phyloP scores from a whole-genome alignment of 768 basidiomycete species.

The Tulasnella sp. region DNA sequence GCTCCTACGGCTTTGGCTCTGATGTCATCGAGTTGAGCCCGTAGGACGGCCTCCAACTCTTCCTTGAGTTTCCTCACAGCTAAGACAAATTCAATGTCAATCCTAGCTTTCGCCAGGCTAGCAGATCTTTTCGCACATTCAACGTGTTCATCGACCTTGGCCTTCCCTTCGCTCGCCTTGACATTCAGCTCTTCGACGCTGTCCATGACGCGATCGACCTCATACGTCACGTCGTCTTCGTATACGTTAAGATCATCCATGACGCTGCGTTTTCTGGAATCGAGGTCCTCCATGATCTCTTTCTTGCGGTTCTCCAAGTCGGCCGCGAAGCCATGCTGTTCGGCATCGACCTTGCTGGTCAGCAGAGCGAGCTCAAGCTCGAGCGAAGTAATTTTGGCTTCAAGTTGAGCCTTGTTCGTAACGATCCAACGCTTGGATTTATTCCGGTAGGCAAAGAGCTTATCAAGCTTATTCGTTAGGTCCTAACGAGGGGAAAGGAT shows the following conservation, averaged over 20 bases:
- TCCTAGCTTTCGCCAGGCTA: constrained; percentile 11
- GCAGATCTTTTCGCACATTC: constrained; percentile 11
- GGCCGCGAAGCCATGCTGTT: not conserved
- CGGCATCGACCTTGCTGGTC: not conserved
- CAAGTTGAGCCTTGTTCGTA: constrained; percentile 14
- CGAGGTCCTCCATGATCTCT: not conserved
- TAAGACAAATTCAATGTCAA: constrained; percentile 5
- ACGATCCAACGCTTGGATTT: constrained; percentile 6
- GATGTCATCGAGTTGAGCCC: not conserved
- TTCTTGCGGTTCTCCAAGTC: not conserved
- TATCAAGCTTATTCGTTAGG: not conserved
- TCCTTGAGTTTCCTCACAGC: not conserved
- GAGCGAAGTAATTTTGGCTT: not conserved
- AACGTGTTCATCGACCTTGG: not conserved
- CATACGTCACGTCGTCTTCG: constrained; percentile 11
- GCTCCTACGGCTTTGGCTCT: not conserved
- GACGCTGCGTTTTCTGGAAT: not conserved
- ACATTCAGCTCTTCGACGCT: not conserved
- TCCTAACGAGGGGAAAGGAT: not conserved
- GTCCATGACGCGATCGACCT: constrained; percentile 13
- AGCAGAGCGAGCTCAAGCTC: not conserved
- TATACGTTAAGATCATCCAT: constrained; percentile 7
- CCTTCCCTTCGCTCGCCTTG: not conserved
- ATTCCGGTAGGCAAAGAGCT: not conserved
- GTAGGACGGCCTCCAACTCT: not conserved